Evolutionary conservation across 441 rosid genomes (phyloP).

Genomic region (Syzygium malaccense): DNA sequence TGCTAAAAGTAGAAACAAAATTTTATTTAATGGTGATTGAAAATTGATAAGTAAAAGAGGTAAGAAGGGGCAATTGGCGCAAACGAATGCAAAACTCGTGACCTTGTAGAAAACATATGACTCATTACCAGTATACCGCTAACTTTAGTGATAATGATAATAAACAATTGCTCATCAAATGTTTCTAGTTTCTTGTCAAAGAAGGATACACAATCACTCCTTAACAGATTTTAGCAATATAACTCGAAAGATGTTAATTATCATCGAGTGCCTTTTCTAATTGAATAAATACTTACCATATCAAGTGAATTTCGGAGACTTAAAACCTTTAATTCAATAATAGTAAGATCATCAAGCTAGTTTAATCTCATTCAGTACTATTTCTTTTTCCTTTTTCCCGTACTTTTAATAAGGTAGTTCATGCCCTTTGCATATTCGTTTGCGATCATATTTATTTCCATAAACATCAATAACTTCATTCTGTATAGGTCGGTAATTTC

Average conservation of each 20-base stretch:
- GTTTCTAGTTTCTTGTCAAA: background rate
- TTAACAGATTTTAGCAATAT: background rate
- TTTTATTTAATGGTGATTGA: background rate
- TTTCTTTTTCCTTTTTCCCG: background rate
- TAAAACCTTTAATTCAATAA: background rate
- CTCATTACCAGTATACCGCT: background rate
- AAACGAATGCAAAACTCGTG: background rate
- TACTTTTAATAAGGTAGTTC: background rate
- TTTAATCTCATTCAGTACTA: background rate
- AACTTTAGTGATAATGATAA: background rate
- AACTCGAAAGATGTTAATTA: background rate
- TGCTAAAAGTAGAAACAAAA: background rate
- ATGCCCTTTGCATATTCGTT: background rate
- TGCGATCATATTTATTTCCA: background rate
- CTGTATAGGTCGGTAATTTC: background rate
- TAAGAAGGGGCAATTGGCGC: too few species aligned
- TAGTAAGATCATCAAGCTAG: background rate
- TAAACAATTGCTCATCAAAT: background rate
- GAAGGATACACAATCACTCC: background rate
- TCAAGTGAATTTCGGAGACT: background rate
- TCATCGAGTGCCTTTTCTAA: background rate
- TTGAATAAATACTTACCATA: background rate
- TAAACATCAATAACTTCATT: background rate
- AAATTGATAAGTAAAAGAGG: background rate
- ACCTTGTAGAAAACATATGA: background rate